Conservation (phyloP, 495 filamentous ascomycete species). For the Hypoxylon subgilvum region DNA sequence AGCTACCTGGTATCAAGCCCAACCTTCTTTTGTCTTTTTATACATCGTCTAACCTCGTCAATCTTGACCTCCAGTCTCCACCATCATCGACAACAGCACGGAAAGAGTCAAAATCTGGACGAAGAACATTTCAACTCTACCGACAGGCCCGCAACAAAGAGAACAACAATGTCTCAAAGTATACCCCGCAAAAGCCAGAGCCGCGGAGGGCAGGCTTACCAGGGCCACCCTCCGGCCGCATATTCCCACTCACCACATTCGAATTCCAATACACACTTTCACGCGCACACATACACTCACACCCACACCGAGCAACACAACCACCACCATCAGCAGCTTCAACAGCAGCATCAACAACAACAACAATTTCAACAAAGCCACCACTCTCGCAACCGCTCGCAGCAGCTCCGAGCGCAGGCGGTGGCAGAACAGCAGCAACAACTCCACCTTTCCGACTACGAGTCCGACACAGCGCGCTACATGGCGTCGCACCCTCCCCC, state of each 20-base stretch:
- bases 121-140: too few species aligned
- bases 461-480: conserved; percentile 53
- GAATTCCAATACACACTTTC: conserved; percentile 10
- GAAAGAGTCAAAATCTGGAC: too few species aligned
- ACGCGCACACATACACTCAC: conserved; percentile 20
- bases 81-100: background rate
- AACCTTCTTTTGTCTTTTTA: background rate
- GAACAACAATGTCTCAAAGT: conserved; percentile 34
- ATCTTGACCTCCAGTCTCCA: background rate
- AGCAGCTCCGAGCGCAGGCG: conserved; percentile 30
- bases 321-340: conserved; percentile 46
- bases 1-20: background rate
- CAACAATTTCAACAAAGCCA: conserved; percentile 24
- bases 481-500: conserved; percentile 33
- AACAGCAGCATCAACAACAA: conserved; percentile 32
- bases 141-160: too few species aligned
- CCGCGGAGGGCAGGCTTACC: conserved; percentile 10
- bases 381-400: conserved; percentile 31
- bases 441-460: conserved; percentile 66
- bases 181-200: conserved; percentile 32
- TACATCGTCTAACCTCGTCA: background rate
- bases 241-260: conserved; percentile 17
- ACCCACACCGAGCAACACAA: conserved; percentile 35
- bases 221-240: too few species aligned
- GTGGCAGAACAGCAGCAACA: conserved; percentile 12